Evolutionary conservation across 805 yeast genomes (phyloP), one percentile per base, ranked within the genome.

Genomic region (Saccharomycopsis sp.): DNA sequence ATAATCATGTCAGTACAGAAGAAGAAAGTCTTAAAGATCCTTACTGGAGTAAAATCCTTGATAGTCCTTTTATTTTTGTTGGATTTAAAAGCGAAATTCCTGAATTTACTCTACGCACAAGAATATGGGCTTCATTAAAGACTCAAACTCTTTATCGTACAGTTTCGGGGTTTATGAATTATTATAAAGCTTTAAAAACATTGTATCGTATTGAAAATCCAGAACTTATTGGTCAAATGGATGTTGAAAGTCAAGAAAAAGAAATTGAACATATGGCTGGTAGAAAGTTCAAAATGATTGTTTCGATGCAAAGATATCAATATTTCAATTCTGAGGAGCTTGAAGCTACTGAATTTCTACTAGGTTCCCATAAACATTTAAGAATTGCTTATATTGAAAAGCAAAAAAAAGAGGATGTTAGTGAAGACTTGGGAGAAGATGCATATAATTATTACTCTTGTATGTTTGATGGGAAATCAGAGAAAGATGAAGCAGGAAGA

Each of bases 61-160:
- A 87, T 71, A 79, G 85, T 55, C 96, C 96, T 44, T 89, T 86
- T 67, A 86, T 85, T 68, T 84, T 95, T 61, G 83, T 89, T 58
- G 98, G 97, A 61, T 89, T 86, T 77, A 89, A 92, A 66, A 78
- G 94, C 53, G 96, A 96, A 53, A 94, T 95, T 45, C 96, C 96
- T 29, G 96, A 88, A 60, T 92, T 85, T 66, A 85, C 95, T 41
- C 67, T 92, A 57, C 79, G 98, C 67, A 92, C 97, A 8, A 74
- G 98, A 67, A 86, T 89, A 52, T 89, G 98, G 98, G 98, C 98
- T 31, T 89, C 97, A 21, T 73, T 92, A 55, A 78, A 98, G 65
- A 82, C 96, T 31, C 98, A 89, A 69, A 92, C 98, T 27, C 68
- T 89, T 55, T 89, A 89, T 68, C 80, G 98, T 63, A 92, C 98